Evolutionary conservation across 1,139 yeast genomes (phyloP).

Genomic region (Kurtzmaniella quercitrusa): DNA sequence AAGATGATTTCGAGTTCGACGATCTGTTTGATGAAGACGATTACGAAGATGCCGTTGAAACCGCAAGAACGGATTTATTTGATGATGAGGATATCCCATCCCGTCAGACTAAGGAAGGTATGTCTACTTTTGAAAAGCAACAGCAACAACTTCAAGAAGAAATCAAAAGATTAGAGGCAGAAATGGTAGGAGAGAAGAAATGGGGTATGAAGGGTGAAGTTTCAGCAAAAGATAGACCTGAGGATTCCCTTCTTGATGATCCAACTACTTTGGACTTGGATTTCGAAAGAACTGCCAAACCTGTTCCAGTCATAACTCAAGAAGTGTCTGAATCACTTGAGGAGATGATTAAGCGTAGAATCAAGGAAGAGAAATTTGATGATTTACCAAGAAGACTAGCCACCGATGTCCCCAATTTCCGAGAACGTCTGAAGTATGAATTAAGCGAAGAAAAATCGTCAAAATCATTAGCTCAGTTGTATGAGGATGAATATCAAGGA

Average conservation of each 20-base stretch:
- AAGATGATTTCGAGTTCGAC: conserved; percentile 25
- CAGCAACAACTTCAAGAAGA: conserved; percentile 74
- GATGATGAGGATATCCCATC: conserved; percentile 45
- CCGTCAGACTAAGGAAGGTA: conserved; percentile 27
- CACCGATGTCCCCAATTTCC: conserved; percentile 59
- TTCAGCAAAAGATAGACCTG: conserved; percentile 73
- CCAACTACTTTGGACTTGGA: conserved; percentile 33
- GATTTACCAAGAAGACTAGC: conserved; percentile 74
- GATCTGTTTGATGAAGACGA: conserved; percentile 31
- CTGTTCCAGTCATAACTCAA: conserved; percentile 87
- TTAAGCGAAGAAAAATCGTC: conserved; percentile 80
- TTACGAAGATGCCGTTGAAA: conserved; percentile 51
- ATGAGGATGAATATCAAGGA: conserved; percentile 76
- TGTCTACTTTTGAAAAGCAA: conserved; percentile 82
- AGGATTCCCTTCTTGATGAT: conserved; percentile 63
- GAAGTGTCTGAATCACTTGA: conserved; percentile 84
- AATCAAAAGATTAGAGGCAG: conserved; percentile 75
- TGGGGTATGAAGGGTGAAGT: conserved; percentile 97
- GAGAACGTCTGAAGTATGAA: conserved; percentile 48
- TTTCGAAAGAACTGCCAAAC: conserved; percentile 44
- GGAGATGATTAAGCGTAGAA: conserved; percentile 81
- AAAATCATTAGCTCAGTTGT: conserved; percentile 86
- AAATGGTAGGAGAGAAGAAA: conserved; percentile 82
- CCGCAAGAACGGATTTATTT: conserved; percentile 57
- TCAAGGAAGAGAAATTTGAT: conserved; percentile 71